Evolutionary conservation across 83 land plant genomes (phyloP).

Genomic region (Isoetes engelmannii): DNA sequence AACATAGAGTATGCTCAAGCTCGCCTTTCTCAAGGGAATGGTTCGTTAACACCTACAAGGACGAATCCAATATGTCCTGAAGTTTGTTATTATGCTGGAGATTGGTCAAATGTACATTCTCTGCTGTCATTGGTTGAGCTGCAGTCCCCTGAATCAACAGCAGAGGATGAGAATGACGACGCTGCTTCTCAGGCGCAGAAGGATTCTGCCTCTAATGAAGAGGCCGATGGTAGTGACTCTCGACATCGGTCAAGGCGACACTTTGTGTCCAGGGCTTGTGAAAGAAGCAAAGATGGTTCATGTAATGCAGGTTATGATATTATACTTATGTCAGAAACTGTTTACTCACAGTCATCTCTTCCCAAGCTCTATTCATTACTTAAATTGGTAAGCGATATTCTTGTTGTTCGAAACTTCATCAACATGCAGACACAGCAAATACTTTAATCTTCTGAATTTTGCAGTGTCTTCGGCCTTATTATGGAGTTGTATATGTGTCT

Average conservation of each 20-base stretch:
- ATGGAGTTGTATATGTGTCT: constrained; percentile 83
- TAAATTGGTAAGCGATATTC: constrained; percentile 45
- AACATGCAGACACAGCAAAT: neutral
- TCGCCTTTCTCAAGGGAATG: constrained; percentile 41
- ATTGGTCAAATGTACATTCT: constrained; percentile 70
- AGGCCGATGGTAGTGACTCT: neutral
- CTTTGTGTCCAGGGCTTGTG: constrained; percentile 68
- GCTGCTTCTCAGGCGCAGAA: neutral
- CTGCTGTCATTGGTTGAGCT: constrained; percentile 51
- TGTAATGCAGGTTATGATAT: constrained; percentile 79
- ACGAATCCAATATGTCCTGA: constrained; percentile 25
- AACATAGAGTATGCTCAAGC: constrained; percentile 57
- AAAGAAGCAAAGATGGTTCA: constrained; percentile 36
- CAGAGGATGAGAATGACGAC: constrained; percentile 13
- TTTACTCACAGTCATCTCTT: constrained; percentile 61
- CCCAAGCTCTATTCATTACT: constrained; percentile 63
- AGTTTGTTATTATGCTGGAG: constrained; percentile 84
- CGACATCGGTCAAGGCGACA: constrained; percentile 38
- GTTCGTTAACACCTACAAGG: constrained; percentile 33
- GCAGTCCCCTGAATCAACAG: neutral
- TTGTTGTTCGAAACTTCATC: neutral
- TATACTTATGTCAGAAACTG: constrained; percentile 92
- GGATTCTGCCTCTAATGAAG: neutral
- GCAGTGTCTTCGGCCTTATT: constrained; percentile 88
- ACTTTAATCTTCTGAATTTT: neutral